Conservation (phyloP, 495 filamentous ascomycete species). For the Penicillium ucsense region DNA sequence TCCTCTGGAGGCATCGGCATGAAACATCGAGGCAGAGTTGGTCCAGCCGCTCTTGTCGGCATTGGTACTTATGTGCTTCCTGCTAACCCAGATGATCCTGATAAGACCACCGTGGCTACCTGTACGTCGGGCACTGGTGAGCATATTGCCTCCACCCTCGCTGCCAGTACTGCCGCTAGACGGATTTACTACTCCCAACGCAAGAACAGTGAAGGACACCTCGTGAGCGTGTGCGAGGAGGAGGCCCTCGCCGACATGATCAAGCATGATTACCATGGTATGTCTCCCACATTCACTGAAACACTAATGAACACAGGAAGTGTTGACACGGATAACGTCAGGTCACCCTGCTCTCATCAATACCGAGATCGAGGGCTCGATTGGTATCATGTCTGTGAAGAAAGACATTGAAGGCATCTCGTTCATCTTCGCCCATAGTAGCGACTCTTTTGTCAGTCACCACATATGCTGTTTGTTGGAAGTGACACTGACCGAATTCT, state of each 20-base stretch:
- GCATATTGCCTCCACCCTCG: conserved; percentile 89
- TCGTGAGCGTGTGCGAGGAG: conserved; percentile 59
- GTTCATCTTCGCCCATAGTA: conserved; percentile 86
- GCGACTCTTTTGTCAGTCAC: conserved; percentile 65
- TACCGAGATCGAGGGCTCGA: conserved; percentile 63
- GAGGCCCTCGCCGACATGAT: conserved; percentile 63
- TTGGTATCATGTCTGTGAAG: conserved; percentile 79
- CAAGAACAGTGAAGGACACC: conserved; percentile 46
- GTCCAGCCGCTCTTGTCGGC: conserved; percentile 85
- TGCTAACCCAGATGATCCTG: conserved; percentile 47
- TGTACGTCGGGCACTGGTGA: conserved; percentile 93
- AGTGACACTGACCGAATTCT: conserved; percentile 6
- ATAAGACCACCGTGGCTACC: conserved; percentile 55
- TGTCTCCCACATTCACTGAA: neutral
- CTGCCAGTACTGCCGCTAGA: conserved; percentile 67
- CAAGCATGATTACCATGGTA: conserved; percentile 67
- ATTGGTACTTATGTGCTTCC: conserved; percentile 85
- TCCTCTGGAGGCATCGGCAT: conserved; percentile 98
- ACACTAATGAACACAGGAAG: neutral
- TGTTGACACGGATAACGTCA: conserved; percentile 7
- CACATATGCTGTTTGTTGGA: neutral
- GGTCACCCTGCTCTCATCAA: conserved; percentile 64
- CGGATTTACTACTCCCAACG: conserved; percentile 60
- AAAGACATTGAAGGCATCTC: conserved; percentile 59
- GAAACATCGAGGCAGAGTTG: conserved; percentile 86